These are phyloP conservation scores for Rubroshorea leprosula DNA, from an alignment of 345 rosid species.

Conservation along the genomic window DNA sequence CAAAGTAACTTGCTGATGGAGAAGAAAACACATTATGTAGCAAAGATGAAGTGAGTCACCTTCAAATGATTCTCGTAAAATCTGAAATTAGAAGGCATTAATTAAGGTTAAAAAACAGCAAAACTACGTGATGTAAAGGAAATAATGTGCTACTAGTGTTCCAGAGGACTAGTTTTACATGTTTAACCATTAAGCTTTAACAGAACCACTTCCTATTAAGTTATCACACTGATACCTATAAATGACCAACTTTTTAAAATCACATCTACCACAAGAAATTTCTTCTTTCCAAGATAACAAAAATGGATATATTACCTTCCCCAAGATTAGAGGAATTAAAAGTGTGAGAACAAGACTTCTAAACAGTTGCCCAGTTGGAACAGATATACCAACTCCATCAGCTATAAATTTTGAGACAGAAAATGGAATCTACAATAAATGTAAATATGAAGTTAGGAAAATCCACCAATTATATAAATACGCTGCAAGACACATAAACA, in stretches of 20 bases:
- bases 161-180: background rate
- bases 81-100: constrained; percentile 34
- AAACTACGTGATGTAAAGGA: constrained; percentile 4
- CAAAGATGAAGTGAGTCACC: constrained; percentile 37
- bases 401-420: constrained; percentile 81
- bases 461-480: background rate
- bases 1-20: background rate
- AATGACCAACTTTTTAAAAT: too few species aligned
- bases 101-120: constrained; percentile 12
- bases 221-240: background rate
- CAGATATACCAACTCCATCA: constrained; percentile 72
- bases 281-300: constrained; percentile 4
- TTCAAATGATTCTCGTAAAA: constrained; percentile 69
- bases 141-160: background rate
- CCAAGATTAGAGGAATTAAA: constrained; percentile 64
- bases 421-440: constrained; percentile 64
- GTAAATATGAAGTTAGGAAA: background rate
- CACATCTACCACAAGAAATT: too few species aligned
- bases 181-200: background rate
- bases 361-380: constrained; percentile 73
- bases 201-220: background rate
- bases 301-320: constrained; percentile 55
- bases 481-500: background rate
- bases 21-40: background rate
- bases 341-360: constrained; percentile 73